A percentile compares a stretch with the other conserved stretches of the same genome.
These are phyloP conservation scores for Ustilago curta DNA, from an alignment of 1,284 basidiomycete genomes.

Conservation along the genomic window DNA sequence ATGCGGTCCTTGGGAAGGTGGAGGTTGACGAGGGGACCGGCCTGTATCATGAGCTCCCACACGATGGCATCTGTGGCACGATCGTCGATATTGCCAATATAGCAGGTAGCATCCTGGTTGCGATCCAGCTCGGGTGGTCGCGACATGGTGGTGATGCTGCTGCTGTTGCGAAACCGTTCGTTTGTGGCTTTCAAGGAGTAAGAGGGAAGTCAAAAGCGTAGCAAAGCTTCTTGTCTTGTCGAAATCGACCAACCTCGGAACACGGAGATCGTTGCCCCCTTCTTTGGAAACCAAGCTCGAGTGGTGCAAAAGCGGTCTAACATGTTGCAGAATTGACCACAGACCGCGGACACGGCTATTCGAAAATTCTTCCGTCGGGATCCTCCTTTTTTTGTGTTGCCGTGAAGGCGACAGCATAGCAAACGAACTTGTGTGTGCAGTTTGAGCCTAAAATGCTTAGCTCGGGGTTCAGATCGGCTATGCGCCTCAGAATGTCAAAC, in stretches of 20 bases:
- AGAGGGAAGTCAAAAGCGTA: not conserved
- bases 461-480: slow-evolving; percentile 7
- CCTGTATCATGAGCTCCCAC: slow-evolving; percentile 99
- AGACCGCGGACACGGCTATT: not conserved
- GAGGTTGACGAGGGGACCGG: slow-evolving; percentile 89
- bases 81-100: slow-evolving; percentile 90
- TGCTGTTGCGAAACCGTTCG: not conserved
- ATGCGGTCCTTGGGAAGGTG: slow-evolving; percentile 96
- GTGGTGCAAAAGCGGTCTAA: not conserved
- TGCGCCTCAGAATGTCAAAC: not conserved
- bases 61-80: slow-evolving; percentile 90
- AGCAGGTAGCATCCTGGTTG: slow-evolving; percentile 69
- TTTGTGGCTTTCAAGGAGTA: not conserved
- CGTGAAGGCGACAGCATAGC: not conserved
- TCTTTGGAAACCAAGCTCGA: not conserved
- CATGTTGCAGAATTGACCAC: not conserved
- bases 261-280: not conserved
- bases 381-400: not conserved
- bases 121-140: slow-evolving; percentile 60
- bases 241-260: not conserved
- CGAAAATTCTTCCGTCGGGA: not conserved
- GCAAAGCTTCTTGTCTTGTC: slow-evolving; percentile 1
- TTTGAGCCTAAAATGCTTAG: slow-evolving; percentile 1
- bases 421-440: not conserved
- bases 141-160: slow-evolving; percentile 42